phyloP scores from a whole-genome alignment of 1,284 basidiomycete species.

The Cryptococcus sp. region DNA sequence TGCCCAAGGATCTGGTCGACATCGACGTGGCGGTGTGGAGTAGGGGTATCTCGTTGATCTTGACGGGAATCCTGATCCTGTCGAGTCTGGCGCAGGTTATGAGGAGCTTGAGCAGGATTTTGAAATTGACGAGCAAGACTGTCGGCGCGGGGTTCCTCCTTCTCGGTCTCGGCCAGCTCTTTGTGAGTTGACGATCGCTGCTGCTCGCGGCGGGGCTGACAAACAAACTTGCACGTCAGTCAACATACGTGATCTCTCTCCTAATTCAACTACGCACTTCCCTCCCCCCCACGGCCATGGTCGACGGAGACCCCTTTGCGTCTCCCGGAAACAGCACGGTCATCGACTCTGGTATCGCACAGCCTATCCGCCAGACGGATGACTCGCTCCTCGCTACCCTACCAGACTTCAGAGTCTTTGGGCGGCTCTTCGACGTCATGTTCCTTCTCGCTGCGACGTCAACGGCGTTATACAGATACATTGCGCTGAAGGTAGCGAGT shows the following conservation, averaged over 20 bases:
- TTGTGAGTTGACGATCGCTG: too few species aligned
- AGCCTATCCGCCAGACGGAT: constrained; percentile 10
- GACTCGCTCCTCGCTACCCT: constrained; percentile 41
- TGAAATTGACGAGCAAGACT: constrained; percentile 46
- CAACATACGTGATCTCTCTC: constrained; percentile 49
- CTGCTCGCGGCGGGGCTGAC: not conserved
- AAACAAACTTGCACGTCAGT: constrained; percentile 16
- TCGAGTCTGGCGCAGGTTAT: constrained; percentile 47
- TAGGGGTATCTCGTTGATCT: constrained; percentile 45
- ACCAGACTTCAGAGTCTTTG: constrained; percentile 50
- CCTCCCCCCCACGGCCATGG: constrained; percentile 33
- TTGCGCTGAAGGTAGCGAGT: constrained; percentile 38
- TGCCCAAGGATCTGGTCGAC: constrained; percentile 38
- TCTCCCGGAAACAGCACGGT: constrained; percentile 1
- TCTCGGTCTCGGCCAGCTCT: constrained; percentile 46
- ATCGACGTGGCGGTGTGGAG: constrained; percentile 45
- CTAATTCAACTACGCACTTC: constrained; percentile 49
- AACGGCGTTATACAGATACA: constrained; percentile 39
- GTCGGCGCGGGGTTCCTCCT: constrained; percentile 50
- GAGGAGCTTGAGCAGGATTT: constrained; percentile 43
- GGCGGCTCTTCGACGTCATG: constrained; percentile 47
- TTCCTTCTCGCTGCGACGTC: constrained; percentile 44
- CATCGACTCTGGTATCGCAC: not conserved
- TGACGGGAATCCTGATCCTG: constrained; percentile 46
- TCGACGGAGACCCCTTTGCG: constrained; percentile 16